These are phyloP conservation scores for Solanum hybrid DNA, from an alignment of 305 asterid species.

Conservation along the genomic window DNA sequence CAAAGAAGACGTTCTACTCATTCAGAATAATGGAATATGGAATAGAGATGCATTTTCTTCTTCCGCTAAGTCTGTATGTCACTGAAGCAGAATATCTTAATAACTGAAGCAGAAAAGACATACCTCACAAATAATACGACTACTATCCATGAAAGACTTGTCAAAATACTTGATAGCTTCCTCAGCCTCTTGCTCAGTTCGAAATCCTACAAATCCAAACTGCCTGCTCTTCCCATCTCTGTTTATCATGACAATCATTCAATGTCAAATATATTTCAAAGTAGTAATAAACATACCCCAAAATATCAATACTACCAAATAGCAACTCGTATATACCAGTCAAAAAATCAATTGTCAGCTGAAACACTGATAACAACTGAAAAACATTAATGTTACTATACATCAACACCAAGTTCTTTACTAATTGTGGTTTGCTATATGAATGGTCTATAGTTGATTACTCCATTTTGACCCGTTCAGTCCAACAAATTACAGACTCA, in stretches of 20 bases:
- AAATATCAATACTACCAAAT: background rate
- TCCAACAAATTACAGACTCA: background rate
- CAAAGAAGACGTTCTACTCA: background rate
- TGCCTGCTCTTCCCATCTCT: constrained; percentile 95
- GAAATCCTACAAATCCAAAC: constrained; percentile 80
- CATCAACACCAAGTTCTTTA: background rate
- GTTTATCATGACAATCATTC: constrained; percentile 11
- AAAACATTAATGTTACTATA: background rate
- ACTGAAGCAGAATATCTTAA: background rate
- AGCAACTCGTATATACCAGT: background rate
- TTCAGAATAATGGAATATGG: background rate
- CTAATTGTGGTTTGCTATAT: background rate
- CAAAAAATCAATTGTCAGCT: background rate
- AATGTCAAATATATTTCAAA: background rate
- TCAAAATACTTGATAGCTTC: constrained; percentile 69
- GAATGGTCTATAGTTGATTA: no score
- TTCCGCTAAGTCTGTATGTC: background rate
- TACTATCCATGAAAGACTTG: constrained; percentile 63
- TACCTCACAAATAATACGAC: constrained; percentile 81
- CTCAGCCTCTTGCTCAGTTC: constrained; percentile 74
- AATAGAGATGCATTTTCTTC: background rate
- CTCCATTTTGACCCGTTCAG: background rate
- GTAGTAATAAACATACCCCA: background rate
- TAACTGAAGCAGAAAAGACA: constrained; percentile 7
- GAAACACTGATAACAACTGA: background rate